Conservation (phyloP, 2,329 filamentous ascomycete species). For the Ophiostoma piceae region DNA sequence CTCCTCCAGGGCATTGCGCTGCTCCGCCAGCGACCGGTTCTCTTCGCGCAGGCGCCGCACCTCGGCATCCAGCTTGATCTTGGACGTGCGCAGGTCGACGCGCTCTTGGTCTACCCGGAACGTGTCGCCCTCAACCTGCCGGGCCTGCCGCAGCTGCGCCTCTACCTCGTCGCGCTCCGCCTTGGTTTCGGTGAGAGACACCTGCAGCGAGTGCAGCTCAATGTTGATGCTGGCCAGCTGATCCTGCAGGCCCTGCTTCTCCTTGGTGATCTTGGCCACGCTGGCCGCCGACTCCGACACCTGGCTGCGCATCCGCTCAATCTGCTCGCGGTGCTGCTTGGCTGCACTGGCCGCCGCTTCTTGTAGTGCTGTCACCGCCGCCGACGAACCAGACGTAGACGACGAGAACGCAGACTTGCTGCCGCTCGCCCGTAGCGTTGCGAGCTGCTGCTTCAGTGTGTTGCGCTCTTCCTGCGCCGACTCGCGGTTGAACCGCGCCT, state of each 20-base stretch:
- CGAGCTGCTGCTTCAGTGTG: constrained; percentile 42
- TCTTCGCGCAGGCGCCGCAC: constrained; percentile 61
- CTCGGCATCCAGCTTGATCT: constrained; percentile 62
- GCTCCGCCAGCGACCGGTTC: constrained; percentile 51
- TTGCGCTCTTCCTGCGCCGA: constrained; percentile 44
- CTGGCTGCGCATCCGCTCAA: constrained; percentile 51
- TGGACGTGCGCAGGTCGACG: constrained; percentile 61
- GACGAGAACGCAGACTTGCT: background rate
- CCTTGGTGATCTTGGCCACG: constrained; percentile 45
- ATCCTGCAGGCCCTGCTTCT: constrained; percentile 60
- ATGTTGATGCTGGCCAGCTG: constrained; percentile 54
- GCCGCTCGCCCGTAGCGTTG: constrained; percentile 29
- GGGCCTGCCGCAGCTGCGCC: constrained; percentile 51
- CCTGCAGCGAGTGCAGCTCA: constrained; percentile 55
- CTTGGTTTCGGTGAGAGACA: constrained; percentile 53
- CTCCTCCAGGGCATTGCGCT: constrained; percentile 55
- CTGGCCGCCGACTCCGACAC: constrained; percentile 55
- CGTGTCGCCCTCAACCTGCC: constrained; percentile 53
- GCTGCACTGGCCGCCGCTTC: constrained; percentile 29
- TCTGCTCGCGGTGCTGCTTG: constrained; percentile 38
- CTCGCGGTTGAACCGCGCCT: constrained; percentile 46
- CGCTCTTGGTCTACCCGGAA: constrained; percentile 63
- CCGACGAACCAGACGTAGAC: background rate
- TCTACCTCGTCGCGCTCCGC: constrained; percentile 64
- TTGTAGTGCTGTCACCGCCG: constrained; percentile 29